Evolutionary conservation across 257 asterid species (phyloP), one percentile per base, ranked within the genome.

Genomic region (Solanum pinnatisectum): DNA sequence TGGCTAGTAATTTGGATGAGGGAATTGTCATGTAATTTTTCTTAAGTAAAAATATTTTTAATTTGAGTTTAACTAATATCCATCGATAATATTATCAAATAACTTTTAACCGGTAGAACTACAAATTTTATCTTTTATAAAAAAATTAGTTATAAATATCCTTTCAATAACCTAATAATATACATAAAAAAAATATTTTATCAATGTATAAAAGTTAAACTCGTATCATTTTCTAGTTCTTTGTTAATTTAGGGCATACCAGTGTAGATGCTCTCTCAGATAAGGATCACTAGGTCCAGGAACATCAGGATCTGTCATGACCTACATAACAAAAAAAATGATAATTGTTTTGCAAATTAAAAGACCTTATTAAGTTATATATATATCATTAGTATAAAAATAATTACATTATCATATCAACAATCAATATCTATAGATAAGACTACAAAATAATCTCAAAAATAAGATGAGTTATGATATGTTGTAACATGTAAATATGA

Each of bases 261-360:
- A 96, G 20, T 96, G 99, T 73, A 96, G 97, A 87, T 94, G 97
- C 92, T 96, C 99, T 79, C 91, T 91, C 73, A 93, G 90, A 88
- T 96, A 94, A 86, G 99, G 98, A 88, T 96, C 99, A 85, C 98
- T 95, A 22, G 99, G 99, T 79, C 98, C 97, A 0, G 98, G 99
- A 87, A 94, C 98, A 90, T 96, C 99, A 49, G 98, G 99, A 83
- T 96, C 99, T 30, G 95, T 92, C 96, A 96, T 92, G 23, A 96
- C 90, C 98, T 95, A 94, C 92, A 89, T 16, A 8, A 63, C 16
- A 0, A 9, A 15, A 72, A 1, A 1, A 13, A 22, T n/a, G 2
- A 36, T 36, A 74, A 74, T 74, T 5, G 15, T 10, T 74, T 36
- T 36, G 30, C 30, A 36, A 36, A 74, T 36, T 73, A 36, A 10